Base-by-base conservation (phyloP, 306 rosid genomes). In the Castanea crenata region DNA sequence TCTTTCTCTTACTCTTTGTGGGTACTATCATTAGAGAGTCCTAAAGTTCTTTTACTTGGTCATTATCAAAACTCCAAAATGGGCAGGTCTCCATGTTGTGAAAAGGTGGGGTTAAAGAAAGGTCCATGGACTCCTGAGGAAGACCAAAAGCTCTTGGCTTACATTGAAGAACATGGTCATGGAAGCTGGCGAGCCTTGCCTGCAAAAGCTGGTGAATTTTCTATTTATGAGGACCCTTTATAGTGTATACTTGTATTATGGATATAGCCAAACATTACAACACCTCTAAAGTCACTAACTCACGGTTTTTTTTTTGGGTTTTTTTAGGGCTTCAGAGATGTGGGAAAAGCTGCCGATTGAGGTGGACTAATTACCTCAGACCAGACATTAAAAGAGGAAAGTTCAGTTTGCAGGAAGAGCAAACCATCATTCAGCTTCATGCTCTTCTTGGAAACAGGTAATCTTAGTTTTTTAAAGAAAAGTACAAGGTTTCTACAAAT, bases 381-480 rank as follows among this genome's bases (percentile, higher is more conserved):
- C 89, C 89, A 0, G 91, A 85, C 29, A 88, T 88, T 3, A 83
- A 88, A 83, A 56, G 91, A 78, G 91, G 91, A 70, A 88, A 83
- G 79, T 83, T 88, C 78, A 88, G 84, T 56, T 78, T 83, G 80
- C 84, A 88, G 74, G 91, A 88, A 78, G 89, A 88, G 44, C 86
- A 78, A 76, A 81, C 89, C 64, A 88, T 88, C 21, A 85, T 88
- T 78, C 89, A 81, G 68, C 91, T 88, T n/a, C 89, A 88, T 44
- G 91, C 91, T 73, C 85, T 87, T 78, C 89, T 88, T 21, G 91
- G 91, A 32, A 88, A 88, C 77, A 85, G 83, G 89, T 83, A 23
- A 68, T 64, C 14, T 46, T 1, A 7, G 44, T 7, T 7, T 7
- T 5, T 1, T 29, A 2, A 44, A 10, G 51, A 44, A 8, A 8